Evolutionary conservation across 495 filamentous ascomycete species (phyloP).

Genomic region (Hypoxylon rickii): DNA sequence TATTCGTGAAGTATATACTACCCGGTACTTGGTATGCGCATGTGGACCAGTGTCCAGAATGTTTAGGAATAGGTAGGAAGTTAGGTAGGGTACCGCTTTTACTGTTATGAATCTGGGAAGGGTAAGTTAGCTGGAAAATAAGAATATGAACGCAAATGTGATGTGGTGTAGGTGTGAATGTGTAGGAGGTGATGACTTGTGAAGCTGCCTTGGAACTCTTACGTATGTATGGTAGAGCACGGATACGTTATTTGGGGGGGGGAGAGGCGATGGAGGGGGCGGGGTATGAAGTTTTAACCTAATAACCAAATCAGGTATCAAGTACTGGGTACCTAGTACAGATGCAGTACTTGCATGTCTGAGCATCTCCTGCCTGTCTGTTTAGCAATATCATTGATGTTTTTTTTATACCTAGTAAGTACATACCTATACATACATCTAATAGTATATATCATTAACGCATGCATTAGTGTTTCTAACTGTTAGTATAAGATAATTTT

Average conservation of each 20-base stretch:
- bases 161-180: not conserved
- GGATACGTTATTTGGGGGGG: constrained; percentile 1
- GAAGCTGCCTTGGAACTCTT: constrained; percentile 23
- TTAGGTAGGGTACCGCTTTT: too few relatives aligned
- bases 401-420: too few relatives aligned
- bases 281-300: constrained; percentile 16
- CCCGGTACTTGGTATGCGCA: too few relatives aligned
- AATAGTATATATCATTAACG: too few relatives aligned
- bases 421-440: not conserved
- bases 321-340: not conserved
- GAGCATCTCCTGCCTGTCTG: too few relatives aligned
- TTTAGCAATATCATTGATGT: not conserved
- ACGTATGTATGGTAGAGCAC: constrained; percentile 25
- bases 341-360: too few relatives aligned
- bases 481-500: too few relatives aligned
- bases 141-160: not conserved
- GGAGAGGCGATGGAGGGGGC: constrained; percentile 26
- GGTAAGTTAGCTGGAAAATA: not conserved
- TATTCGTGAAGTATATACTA: too few relatives aligned
- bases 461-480: too few relatives aligned
- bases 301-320: not conserved
- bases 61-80: too few relatives aligned
- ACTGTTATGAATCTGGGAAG: not conserved
- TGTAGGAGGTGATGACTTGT: not conserved
- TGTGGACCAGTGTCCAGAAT: too few relatives aligned